Conservation (phyloP, 106 monocot genomes). For the Alisma plantagoaquatica region DNA sequence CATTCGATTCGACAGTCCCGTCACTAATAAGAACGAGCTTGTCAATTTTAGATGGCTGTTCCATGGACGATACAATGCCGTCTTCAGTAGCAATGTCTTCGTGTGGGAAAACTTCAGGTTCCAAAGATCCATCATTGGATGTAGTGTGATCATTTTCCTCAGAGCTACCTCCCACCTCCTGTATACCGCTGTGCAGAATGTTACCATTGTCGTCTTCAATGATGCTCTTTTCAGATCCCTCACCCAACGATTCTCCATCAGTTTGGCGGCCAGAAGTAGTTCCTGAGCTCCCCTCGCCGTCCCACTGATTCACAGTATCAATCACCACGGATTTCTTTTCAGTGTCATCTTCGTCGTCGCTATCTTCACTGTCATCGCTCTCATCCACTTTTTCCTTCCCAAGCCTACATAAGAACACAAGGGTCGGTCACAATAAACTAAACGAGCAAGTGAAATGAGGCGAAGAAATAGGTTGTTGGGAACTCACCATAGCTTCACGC, state of each 20-base stretch:
- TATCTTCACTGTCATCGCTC: background rate
- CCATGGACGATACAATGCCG: too few relatives aligned
- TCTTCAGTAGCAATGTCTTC: constrained; percentile 6
- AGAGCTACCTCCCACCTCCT: constrained; percentile 1
- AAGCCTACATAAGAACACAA: background rate
- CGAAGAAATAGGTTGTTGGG: too few relatives aligned
- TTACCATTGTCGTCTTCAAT: constrained; percentile 37
- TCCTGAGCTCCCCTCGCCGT: constrained; percentile 15
- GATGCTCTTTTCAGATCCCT: constrained; percentile 37
- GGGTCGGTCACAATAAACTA: too few relatives aligned
- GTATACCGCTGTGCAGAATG: background rate
- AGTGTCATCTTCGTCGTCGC: constrained; percentile 19
- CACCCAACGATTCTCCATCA: constrained; percentile 44
- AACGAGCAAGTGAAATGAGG: too few relatives aligned
- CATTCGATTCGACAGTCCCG: too few relatives aligned
- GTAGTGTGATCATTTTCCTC: constrained; percentile 10
- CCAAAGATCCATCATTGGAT: constrained; percentile 22
- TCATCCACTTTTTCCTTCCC: background rate
- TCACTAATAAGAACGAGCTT: too few relatives aligned
- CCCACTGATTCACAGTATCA: constrained; percentile 37
- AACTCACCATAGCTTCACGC: background rate
- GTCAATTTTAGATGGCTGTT: too few relatives aligned
- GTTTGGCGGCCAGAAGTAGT: constrained; percentile 22
- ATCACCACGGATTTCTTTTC: constrained; percentile 56
- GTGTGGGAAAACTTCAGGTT: constrained; percentile 5